Percentiles rank a stretch among this genome's conserved stretches.
Conservation (phyloP, 2,329 filamentous ascomycete genomes). For the Hymenoscyphus occultus region DNA sequence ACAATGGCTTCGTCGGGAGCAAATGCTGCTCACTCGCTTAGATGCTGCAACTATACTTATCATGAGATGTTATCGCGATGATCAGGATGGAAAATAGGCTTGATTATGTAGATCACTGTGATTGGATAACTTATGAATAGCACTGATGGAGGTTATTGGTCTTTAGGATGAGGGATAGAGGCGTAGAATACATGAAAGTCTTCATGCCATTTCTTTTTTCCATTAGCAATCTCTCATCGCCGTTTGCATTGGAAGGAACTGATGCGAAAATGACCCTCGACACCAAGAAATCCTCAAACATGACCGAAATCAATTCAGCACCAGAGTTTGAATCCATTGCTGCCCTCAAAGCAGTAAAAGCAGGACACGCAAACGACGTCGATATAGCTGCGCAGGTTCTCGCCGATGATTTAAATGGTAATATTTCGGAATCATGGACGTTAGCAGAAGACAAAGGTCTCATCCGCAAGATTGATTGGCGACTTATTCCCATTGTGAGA, state of each 20-base stretch:
- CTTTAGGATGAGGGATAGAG: no score
- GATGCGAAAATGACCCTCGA: not conserved
- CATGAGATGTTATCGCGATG: not conserved
- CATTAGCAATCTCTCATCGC: no score
- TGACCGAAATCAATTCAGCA: not conserved
- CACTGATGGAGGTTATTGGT: no score
- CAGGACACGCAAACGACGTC: constrained; percentile 28
- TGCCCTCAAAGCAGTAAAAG: constrained; percentile 31
- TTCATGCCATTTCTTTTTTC: no score
- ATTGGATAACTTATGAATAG: not conserved
- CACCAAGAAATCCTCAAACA: not conserved
- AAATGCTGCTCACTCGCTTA: not conserved
- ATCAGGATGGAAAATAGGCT: not conserved
- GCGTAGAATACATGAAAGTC: no score
- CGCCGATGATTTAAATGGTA: constrained; percentile 26
- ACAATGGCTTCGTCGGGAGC: not conserved
- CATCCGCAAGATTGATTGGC: constrained; percentile 14
- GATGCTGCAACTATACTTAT: not conserved
- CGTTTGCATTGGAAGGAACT: no score
- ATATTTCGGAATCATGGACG: constrained; percentile 17
- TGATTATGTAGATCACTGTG: not conserved
- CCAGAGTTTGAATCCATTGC: constrained; percentile 18
- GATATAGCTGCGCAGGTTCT: constrained; percentile 33
- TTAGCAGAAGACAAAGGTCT: constrained; percentile 23
- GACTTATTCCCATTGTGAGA: constrained; percentile 17